Base-by-base conservation (phyloP, 2,329 filamentous ascomycete genomes). In the Didymella arachidicola region DNA sequence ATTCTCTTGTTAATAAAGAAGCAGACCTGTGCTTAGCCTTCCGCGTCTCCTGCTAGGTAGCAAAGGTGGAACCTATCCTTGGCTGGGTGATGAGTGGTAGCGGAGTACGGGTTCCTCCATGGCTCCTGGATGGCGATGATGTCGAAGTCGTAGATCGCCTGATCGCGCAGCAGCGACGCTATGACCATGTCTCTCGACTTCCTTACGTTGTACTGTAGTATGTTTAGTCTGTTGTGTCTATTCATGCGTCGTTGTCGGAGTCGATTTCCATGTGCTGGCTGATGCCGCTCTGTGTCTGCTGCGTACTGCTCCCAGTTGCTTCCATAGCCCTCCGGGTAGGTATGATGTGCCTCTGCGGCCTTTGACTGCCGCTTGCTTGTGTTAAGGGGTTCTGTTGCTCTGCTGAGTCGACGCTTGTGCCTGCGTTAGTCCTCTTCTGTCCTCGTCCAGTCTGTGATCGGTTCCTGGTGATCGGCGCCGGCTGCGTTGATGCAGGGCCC, bases 1-100 rank as follows among this genome's bases (percentile, higher is more conserved):
- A 69, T 49, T 27, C 45, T 57, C 51, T 68, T 72, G 38, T 68
- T 71, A 11, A 72, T 49, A 45, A 69, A 72, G 48, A 70, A 68
- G 52, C 60, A 72, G n/a, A 68, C 61, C 53, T 64, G 42, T 10
- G 66, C 55, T 14, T 42, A 51, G 32, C 57, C 60, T 52, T 60
- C 41, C 14, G 50, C 41, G 19, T 45, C 18, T n/a, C 45, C 57
- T 34, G 44, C 36, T 29, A 46, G 57, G 58, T 56, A 67, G 55
- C 22, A 22, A 22, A 22, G 19, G 19, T 22, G 19, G 19, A 22
- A 22, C 19, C 19, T 22, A 22, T 22, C 19, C 57, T 61, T 57
- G 14, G 62, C 62, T 60, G 57, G 63, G 57, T 72, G 60, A 48
- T 72, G 58, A 27, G 63, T 72, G 3, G 67, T 69, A 7, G 51